Conservation (phyloP, 164 flowering plant species). For the Chimonanthus praecox region DNA sequence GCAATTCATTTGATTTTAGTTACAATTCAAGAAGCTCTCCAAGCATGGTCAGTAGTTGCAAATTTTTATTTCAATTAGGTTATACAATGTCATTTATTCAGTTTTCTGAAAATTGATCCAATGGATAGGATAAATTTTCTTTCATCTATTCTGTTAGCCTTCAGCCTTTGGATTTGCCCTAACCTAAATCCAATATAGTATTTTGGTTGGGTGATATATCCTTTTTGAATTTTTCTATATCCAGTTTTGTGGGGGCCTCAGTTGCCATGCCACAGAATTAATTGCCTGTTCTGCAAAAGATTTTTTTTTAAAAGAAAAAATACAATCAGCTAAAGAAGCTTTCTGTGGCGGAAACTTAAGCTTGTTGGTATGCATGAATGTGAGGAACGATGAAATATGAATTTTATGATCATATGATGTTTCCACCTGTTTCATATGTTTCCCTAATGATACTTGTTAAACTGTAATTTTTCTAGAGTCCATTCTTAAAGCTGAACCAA, state of each 20-base stretch:
- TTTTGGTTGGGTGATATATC: neutral
- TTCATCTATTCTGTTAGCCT: too few relatives aligned
- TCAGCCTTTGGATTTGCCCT: too few relatives aligned
- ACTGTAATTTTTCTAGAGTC: too few relatives aligned
- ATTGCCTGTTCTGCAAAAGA: too few relatives aligned
- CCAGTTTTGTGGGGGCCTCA: neutral
- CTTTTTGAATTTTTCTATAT: neutral
- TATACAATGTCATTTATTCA: too few relatives aligned
- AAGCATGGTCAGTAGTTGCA: slow-evolving; percentile 46
- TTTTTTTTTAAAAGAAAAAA: too few relatives aligned
- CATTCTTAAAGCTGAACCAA: too few relatives aligned
- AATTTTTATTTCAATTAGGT: too few relatives aligned
- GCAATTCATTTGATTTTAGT: slow-evolving; percentile 85
- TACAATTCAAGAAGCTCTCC: slow-evolving; percentile 63
- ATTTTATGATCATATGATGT: neutral
- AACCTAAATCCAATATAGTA: neutral
- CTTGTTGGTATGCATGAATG: neutral
- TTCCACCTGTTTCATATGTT: neutral
- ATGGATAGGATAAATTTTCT: too few relatives aligned
- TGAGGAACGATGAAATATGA: neutral
- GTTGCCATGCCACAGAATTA: neutral
- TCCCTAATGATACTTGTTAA: neutral
- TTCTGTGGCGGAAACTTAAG: neutral
- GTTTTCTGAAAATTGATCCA: too few relatives aligned
- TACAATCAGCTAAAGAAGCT: too few relatives aligned